Evolutionary conservation across 2,329 filamentous ascomycete species (phyloP).

Genomic region (Penicillium glabrum): DNA sequence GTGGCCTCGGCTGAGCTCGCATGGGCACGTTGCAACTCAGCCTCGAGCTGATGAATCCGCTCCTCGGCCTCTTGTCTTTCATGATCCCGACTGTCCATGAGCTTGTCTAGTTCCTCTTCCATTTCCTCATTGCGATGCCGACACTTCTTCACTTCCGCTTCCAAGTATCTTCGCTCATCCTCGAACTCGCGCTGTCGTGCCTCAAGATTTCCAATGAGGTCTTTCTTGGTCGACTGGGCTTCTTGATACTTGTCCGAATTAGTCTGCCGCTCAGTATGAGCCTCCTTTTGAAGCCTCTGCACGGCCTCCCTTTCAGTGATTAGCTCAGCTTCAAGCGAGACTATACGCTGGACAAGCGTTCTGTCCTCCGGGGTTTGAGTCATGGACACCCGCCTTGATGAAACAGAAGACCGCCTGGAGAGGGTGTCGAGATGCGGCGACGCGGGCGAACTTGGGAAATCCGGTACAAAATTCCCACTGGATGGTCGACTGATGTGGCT

Average conservation of each 20-base stretch:
- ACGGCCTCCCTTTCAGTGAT: conserved; percentile 69
- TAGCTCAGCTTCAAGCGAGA: conserved; percentile 75
- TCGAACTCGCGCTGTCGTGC: conserved; percentile 86
- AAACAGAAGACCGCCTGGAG: conserved; percentile 60
- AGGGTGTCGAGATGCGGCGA: conserved; percentile 43
- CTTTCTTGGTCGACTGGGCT: conserved; percentile 86
- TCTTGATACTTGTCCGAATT: conserved; percentile 72
- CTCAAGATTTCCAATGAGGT: conserved; percentile 92
- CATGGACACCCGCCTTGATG: conserved; percentile 61
- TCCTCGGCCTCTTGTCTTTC: conserved; percentile 71
- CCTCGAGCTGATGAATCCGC: conserved; percentile 65
- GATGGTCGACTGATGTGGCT: conserved; percentile 56
- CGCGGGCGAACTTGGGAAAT: conserved; percentile 42
- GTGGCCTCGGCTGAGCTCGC: conserved; percentile 48
- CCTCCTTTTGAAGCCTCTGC: conserved; percentile 68
- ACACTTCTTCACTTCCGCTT: conserved; percentile 74
- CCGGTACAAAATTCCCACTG: conserved; percentile 50
- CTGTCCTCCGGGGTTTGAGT: conserved; percentile 62
- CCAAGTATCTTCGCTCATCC: conserved; percentile 77
- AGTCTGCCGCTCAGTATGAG: conserved; percentile 59
- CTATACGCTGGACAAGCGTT: conserved; percentile 60
- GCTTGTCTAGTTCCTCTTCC: conserved; percentile 87
- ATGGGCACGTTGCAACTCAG: conserved; percentile 66
- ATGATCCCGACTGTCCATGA: conserved; percentile 79
- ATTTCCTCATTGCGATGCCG: conserved; percentile 80